These are phyloP conservation scores for Hypoxylon sp. DNA, from an alignment of 2,329 filamentous ascomycete species.

Conservation along the genomic window DNA sequence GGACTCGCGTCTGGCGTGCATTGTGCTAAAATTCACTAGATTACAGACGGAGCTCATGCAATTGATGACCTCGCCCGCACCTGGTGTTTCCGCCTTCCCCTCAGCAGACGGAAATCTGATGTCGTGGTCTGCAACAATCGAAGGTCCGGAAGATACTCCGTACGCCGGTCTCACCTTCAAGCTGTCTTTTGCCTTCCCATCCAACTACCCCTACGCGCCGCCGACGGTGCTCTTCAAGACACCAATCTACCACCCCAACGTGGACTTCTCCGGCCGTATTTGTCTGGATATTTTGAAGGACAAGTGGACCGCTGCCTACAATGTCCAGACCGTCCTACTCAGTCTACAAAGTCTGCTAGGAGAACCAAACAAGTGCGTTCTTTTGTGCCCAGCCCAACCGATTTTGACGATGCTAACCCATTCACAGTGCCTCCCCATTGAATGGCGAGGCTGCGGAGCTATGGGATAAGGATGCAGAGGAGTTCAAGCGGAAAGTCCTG, in stretches of 20 bases:
- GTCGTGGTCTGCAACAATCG: slow-evolving; percentile 93
- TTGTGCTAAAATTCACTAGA: slow-evolving; percentile 62
- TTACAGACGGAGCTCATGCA: slow-evolving; percentile 98
- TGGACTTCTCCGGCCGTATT: slow-evolving; percentile 97
- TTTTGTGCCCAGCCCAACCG: background rate
- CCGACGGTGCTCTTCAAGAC: slow-evolving; percentile 97
- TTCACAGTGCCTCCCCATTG: slow-evolving; percentile 84
- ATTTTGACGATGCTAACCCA: slow-evolving; percentile 43
- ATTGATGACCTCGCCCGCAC: slow-evolving; percentile 94
- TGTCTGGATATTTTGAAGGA: slow-evolving; percentile 99
- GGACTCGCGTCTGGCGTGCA: background rate
- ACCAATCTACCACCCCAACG: slow-evolving; percentile 98
- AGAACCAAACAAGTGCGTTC: slow-evolving; percentile 94
- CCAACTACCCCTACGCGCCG: slow-evolving; percentile 92
- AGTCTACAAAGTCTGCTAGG: slow-evolving; percentile 95
- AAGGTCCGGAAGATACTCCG: slow-evolving; percentile 90
- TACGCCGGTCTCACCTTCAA: slow-evolving; percentile 92
- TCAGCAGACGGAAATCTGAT: slow-evolving; percentile 90
- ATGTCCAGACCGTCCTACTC: slow-evolving; percentile 91
- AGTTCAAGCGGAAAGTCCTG: slow-evolving; percentile 85
- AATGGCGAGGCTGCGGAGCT: slow-evolving; percentile 97
- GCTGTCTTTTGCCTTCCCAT: slow-evolving; percentile 90
- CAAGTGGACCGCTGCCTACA: slow-evolving; percentile 98
- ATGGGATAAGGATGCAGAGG: slow-evolving; percentile 89
- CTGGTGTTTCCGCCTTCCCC: slow-evolving; percentile 95